These are phyloP conservation scores for Umbelopsis vinacea DNA, from an alignment of 192 early-diverging fungal genomes.

Conservation along the genomic window DNA sequence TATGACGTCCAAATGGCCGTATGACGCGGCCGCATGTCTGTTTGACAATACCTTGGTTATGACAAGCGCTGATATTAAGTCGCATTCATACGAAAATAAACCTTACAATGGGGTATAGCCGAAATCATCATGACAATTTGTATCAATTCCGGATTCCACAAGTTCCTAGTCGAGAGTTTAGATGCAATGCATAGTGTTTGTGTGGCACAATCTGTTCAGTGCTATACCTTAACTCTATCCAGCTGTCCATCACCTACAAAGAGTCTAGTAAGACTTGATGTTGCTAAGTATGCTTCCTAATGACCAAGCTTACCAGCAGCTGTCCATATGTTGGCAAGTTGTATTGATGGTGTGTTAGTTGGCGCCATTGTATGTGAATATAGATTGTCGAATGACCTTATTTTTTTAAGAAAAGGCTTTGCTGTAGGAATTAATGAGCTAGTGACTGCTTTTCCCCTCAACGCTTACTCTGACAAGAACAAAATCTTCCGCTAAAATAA, in stretches of 20 bases:
- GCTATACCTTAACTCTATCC: slow-evolving; percentile 57
- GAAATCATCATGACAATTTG: slow-evolving; percentile 74
- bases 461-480: no score
- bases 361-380: not conserved
- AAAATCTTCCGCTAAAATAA: no score
- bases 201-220: not conserved
- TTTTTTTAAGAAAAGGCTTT: no score
- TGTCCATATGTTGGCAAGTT: slow-evolving; percentile 67
- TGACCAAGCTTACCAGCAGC: slow-evolving; percentile 48
- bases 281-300: not conserved
- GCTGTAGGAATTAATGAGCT: no score
- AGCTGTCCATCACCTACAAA: slow-evolving; percentile 59
- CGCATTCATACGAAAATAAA: not conserved
- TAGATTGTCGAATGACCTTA: no score
- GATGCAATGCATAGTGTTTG: not conserved
- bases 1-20: slow-evolving; percentile 69
- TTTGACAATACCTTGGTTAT: not conserved
- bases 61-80: not conserved
- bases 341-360: slow-evolving; percentile 21
- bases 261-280: not conserved
- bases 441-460: no score
- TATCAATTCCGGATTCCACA: slow-evolving; percentile 53
- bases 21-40: slow-evolving; percentile 76
- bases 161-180: slow-evolving; percentile 39
- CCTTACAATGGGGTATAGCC: slow-evolving; percentile 82